Percentiles rank a stretch among this genome's conserved stretches.
Evolutionary conservation across 805 yeast genomes (phyloP).

Genomic region (Candida boleticola): DNA sequence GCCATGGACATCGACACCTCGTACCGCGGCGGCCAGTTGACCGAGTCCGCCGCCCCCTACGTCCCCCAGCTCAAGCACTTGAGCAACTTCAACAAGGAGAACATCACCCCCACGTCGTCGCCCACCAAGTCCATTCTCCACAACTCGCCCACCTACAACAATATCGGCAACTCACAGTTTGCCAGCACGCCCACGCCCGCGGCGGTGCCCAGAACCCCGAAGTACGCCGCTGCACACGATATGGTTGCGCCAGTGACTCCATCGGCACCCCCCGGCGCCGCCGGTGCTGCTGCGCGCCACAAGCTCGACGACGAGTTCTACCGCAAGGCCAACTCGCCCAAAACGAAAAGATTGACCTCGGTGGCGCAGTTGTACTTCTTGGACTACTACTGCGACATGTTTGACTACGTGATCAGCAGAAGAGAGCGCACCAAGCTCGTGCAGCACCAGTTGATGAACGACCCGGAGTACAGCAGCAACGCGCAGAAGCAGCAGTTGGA

Average conservation of each 20-base stretch:
- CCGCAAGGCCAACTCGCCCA: constrained; percentile 61
- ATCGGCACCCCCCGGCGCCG: neutral
- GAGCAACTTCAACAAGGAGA: constrained; percentile 30
- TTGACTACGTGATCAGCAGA: constrained; percentile 86
- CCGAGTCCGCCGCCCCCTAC: constrained; percentile 15
- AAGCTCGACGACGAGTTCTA: constrained; percentile 47
- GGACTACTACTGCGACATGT: constrained; percentile 94
- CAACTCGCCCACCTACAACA: constrained; percentile 19
- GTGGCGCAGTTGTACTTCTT: constrained; percentile 92
- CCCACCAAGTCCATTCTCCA: constrained; percentile 38
- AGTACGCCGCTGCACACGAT: constrained; percentile 11
- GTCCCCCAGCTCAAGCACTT: constrained; percentile 12
- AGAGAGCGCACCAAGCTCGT: constrained; percentile 78
- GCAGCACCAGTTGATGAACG: constrained; percentile 52
- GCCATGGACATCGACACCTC: constrained; percentile 40
- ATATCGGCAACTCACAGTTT: neutral
- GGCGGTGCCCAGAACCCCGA: constrained; percentile 7
- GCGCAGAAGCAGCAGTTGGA: constrained; percentile 38
- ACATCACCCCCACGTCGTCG: constrained; percentile 32
- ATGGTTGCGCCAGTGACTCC: constrained; percentile 11
- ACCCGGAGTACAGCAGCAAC: constrained; percentile 40
- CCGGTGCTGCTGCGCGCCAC: neutral
- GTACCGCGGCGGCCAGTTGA: constrained; percentile 10
- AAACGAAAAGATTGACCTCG: constrained; percentile 80
- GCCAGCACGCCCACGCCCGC: constrained; percentile 10